phyloP scores from a whole-genome alignment of 129 eudicot species.

The Flaveria sonorensis region DNA sequence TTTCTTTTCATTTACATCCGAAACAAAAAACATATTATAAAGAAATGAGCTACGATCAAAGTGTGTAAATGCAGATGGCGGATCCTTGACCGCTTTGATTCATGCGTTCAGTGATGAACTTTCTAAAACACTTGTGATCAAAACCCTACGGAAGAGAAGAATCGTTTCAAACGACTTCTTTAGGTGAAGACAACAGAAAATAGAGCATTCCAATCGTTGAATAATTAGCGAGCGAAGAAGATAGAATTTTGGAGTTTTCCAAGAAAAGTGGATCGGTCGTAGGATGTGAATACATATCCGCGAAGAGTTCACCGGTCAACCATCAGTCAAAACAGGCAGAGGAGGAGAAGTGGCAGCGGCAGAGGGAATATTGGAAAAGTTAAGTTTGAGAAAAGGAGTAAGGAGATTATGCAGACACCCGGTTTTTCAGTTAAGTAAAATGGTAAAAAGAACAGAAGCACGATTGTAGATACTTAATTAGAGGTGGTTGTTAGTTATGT shows the following conservation, averaged over 20 bases:
- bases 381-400: conserved; percentile 61
- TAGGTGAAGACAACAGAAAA: conserved; percentile 24
- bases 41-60: not conserved
- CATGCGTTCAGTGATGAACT: conserved; percentile 98
- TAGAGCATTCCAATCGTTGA: conserved; percentile 31
- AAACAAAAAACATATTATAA: not conserved
- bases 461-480: conserved; percentile 24
- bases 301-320: conserved; percentile 35
- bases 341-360: conserved; percentile 47
- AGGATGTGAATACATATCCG: conserved; percentile 33
- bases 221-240: conserved; percentile 39
- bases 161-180: conserved; percentile 17
- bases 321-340: conserved; percentile 32
- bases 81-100: conserved; percentile 93
- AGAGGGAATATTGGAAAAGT: conserved; percentile 51
- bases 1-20: not conserved
- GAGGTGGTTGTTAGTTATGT: conserved; percentile 8
- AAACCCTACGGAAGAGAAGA: conserved; percentile 61
- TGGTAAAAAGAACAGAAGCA: conserved; percentile 23
- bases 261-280: conserved; percentile 43
- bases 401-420: conserved; percentile 61
- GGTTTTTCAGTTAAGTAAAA: conserved; percentile 62
- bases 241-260: conserved; percentile 48
- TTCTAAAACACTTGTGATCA: conserved; percentile 73
- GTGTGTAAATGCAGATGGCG: conserved; percentile 69